phyloP scores from a whole-genome alignment of 345 rosid species.

The Barbarea vulgaris region DNA sequence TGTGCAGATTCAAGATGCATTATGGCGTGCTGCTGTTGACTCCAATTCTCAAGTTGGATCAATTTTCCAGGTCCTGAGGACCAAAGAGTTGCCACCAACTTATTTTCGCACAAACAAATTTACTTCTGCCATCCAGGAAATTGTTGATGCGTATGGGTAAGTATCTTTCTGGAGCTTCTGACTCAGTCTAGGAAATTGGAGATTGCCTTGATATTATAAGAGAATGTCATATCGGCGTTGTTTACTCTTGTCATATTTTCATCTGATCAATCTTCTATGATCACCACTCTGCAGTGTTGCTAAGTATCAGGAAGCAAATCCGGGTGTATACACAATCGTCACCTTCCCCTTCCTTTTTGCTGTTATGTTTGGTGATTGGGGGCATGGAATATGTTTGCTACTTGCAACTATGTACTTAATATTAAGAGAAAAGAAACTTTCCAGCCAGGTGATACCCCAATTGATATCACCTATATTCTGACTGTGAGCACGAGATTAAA shows the following conservation, averaged over 20 bases:
- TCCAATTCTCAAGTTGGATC: slow-evolving; percentile 91
- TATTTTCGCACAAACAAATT: slow-evolving; percentile 82
- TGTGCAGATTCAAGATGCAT: slow-evolving; percentile 91
- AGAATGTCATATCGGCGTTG: slow-evolving; percentile 2
- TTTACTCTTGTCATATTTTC: slow-evolving; percentile 16
- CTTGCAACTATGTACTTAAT: slow-evolving; percentile 70
- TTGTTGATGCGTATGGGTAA: slow-evolving; percentile 97
- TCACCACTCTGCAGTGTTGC: slow-evolving; percentile 71
- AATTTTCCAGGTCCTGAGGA: slow-evolving; percentile 71
- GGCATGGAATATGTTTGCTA: slow-evolving; percentile 94
- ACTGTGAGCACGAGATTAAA: background rate
- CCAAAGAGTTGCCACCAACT: slow-evolving; percentile 86
- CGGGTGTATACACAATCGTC: slow-evolving; percentile 79
- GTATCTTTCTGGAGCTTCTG: slow-evolving; percentile 25
- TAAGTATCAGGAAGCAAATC: slow-evolving; percentile 94
- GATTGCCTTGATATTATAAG: background rate
- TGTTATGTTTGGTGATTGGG: slow-evolving; percentile 99
- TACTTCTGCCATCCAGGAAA: slow-evolving; percentile 85
- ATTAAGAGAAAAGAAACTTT: slow-evolving; percentile 81
- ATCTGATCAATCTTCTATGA: slow-evolving; percentile 9
- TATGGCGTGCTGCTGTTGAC: slow-evolving; percentile 81
- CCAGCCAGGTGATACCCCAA: slow-evolving; percentile 68
- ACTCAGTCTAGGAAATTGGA: slow-evolving; percentile 4
- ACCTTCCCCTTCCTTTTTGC: slow-evolving; percentile 98
- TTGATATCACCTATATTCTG: background rate